Conservation (phyloP, 371 early-diverging fungal species). For the Mortierella sp. region DNA sequence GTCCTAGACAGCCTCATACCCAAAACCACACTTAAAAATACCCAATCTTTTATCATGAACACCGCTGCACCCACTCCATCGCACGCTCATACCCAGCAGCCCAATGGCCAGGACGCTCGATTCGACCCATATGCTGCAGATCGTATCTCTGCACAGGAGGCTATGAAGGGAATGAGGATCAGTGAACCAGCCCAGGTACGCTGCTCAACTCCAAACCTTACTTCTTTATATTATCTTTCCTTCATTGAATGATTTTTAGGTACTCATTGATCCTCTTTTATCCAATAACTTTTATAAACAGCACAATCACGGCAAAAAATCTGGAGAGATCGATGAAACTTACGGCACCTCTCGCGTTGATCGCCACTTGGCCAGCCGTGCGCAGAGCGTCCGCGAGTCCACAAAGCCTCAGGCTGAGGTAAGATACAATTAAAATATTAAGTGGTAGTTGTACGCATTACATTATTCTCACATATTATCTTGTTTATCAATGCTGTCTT, state of each 20-base stretch:
- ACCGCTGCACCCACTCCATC: conserved; percentile 36
- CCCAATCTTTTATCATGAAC: conserved; percentile 27
- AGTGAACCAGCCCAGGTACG: conserved; percentile 44
- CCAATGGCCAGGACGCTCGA: conserved; percentile 16
- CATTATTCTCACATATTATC: background rate
- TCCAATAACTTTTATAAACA: background rate
- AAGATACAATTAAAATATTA: background rate
- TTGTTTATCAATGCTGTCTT: background rate
- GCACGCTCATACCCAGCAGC: conserved; percentile 10
- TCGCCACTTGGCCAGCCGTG: conserved; percentile 44
- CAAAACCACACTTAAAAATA: too few relatives aligned
- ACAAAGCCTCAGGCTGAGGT: conserved; percentile 24
- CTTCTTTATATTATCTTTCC: background rate
- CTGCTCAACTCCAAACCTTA: background rate
- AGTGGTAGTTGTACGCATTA: background rate
- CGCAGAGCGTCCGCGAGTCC: conserved; percentile 42
- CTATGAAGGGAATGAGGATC: conserved; percentile 53
- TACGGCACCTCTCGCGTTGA: conserved; percentile 40
- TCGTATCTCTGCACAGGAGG: conserved; percentile 48
- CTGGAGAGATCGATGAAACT: conserved; percentile 37
- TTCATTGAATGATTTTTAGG: background rate
- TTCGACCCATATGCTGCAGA: conserved; percentile 32
- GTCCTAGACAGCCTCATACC: conserved; percentile 2
- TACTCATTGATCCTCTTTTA: background rate
- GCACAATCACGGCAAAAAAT: conserved; percentile 31